phyloP scores from a whole-genome alignment of 2,329 filamentous ascomycete species.

The Aspergillus calidoustus region DNA sequence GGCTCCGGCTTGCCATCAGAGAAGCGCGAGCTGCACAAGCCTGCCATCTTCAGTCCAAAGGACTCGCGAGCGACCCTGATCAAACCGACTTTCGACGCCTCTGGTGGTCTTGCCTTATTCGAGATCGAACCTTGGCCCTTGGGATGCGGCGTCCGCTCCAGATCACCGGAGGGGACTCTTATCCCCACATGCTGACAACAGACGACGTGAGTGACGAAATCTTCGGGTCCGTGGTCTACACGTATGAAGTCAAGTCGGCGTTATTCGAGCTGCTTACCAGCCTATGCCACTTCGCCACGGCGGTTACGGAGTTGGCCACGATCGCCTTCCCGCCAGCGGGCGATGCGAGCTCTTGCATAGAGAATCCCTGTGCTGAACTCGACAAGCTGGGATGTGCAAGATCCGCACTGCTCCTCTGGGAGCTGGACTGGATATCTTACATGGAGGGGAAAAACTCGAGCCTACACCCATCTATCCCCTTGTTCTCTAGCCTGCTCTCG shows the following conservation, averaged over 20 bases:
- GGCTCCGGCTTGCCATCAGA: background rate
- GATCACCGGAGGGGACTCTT: background rate
- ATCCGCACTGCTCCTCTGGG: slow-evolving; percentile 6
- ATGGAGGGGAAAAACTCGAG: slow-evolving; percentile 3
- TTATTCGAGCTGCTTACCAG: background rate
- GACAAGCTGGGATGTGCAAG: slow-evolving; percentile 3
- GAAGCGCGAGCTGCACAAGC: background rate
- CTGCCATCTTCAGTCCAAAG: background rate
- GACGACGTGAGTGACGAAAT: background rate
- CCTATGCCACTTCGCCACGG: background rate
- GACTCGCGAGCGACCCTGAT: no score
- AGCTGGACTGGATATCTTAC: slow-evolving; percentile 12
- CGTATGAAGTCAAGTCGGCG: background rate
- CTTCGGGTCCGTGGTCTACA: background rate
- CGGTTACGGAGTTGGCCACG: background rate
- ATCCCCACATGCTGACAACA: background rate
- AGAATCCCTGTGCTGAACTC: background rate
- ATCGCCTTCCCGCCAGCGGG: background rate
- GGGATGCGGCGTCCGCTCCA: slow-evolving; percentile 1
- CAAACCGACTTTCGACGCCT: background rate
- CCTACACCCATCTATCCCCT: slow-evolving; percentile 7
- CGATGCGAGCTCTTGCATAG: background rate
- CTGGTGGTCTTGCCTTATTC: background rate
- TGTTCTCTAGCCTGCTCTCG: slow-evolving; percentile 3
- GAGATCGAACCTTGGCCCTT: background rate